phyloP scores from a whole-genome alignment of 169 alveolate species.

The Cryptosporidium viatorum region DNA sequence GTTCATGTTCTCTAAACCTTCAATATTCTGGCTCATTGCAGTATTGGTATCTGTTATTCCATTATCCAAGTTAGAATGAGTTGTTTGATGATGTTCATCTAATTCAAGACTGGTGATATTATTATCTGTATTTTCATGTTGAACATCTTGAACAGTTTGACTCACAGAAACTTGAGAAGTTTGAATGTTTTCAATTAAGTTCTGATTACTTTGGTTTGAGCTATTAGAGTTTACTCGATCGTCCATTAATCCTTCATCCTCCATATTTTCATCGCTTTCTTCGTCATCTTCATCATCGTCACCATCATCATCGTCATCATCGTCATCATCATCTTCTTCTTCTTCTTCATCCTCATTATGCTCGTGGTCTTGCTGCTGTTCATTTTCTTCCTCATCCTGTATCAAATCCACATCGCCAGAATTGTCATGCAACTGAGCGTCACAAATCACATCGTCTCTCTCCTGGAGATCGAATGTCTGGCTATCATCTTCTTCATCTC shows the following conservation, averaged over 20 bases:
- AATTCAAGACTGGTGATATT: neutral
- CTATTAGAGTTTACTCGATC: neutral
- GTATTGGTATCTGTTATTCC: neutral
- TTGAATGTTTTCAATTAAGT: neutral
- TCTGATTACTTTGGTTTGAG: neutral
- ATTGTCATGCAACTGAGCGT: neutral
- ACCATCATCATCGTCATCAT: neutral
- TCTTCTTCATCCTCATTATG: neutral
- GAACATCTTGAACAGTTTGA: neutral
- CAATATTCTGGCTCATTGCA: neutral
- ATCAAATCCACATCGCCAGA: neutral
- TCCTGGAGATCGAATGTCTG: neutral
- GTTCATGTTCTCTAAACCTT: neutral
- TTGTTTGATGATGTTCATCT: neutral
- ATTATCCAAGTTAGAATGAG: neutral
- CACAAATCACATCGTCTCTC: neutral
- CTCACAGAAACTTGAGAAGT: neutral
- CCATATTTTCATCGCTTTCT: conserved; percentile 2
- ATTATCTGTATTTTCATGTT: neutral
- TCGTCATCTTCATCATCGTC: neutral
- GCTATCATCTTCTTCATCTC: neutral
- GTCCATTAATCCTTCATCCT: neutral
- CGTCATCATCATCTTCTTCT: neutral
- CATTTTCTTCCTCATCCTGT: neutral
- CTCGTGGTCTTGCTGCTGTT: neutral